A percentile compares a stretch with the other conserved stretches of the same genome.
phyloP scores from a whole-genome alignment of 805 yeast genomes.

The Monosporozyma unispora region DNA sequence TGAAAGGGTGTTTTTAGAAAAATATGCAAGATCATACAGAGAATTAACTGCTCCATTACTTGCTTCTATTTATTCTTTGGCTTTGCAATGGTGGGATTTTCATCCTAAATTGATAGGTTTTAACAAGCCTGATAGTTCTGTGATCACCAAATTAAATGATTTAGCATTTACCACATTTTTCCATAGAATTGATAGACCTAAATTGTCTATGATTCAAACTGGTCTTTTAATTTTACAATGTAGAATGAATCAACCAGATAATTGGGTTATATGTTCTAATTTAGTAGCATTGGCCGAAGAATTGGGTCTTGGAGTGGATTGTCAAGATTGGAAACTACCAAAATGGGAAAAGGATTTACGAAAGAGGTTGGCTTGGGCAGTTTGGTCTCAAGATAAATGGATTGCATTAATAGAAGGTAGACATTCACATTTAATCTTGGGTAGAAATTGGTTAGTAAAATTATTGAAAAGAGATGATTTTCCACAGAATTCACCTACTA shows the following conservation, averaged over 20 bases:
- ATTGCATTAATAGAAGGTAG: constrained; percentile 69
- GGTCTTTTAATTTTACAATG: constrained; percentile 69
- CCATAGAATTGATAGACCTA: constrained; percentile 77
- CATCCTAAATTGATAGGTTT: constrained; percentile 60
- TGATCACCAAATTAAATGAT: constrained; percentile 52
- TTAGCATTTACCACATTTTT: constrained; percentile 57
- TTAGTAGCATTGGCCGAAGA: constrained; percentile 86
- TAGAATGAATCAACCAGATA: constrained; percentile 48
- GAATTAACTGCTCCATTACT: constrained; percentile 86
- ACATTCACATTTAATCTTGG: constrained; percentile 70
- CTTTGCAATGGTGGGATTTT: constrained; percentile 87
- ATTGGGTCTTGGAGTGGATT: constrained; percentile 82
- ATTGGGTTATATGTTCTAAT: constrained; percentile 80
- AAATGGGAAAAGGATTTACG: constrained; percentile 91
- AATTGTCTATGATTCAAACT: constrained; percentile 85
- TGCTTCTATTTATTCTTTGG: constrained; percentile 83
- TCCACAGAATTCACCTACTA: constrained; percentile 49
- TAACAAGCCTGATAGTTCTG: constrained; percentile 57
- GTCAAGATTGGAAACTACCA: constrained; percentile 85
- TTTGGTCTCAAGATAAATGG: constrained; percentile 90
- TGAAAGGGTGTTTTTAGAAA: constrained; percentile 83
- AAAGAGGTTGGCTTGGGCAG: constrained; percentile 91
- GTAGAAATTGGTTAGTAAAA: constrained; percentile 71
- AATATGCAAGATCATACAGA: constrained; percentile 81
- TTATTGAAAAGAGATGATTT: constrained; percentile 63